Base-by-base conservation (phyloP, 2,329 filamentous ascomycete species). In the Diatrype stigma region DNA sequence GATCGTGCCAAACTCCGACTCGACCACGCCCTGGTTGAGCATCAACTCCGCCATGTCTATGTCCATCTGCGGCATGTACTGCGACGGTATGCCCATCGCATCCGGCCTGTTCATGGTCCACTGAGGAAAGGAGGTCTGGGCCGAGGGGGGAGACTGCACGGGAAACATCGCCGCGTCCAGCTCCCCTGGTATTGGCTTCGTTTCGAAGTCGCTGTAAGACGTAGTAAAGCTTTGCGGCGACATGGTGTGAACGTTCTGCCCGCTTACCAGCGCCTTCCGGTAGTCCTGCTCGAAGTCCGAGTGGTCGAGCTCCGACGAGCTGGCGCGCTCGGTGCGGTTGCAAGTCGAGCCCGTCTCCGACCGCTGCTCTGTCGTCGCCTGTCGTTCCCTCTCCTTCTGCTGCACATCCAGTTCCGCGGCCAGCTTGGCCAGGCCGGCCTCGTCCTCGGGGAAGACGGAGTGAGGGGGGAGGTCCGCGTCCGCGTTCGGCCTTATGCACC, bases 401-500 rank as follows among this genome's bases (percentile, higher is more conserved):
- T 78, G 74, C 44, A 68, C 70, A 46, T 76, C 76, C 11, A 85
- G 68, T 62, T 83, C 78, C 8, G 73, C 72, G 16, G 80, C 80
- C 45, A 85, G 67, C 59, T 81, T 79, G 14, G 72, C 70, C 61
- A 85, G 72, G 51, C 80, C 81, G 12, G 77, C 73, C 61, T 82
- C 80, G 59, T 82, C 79, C 63, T 85, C 81, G 49, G 82, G 82
- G 63, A 85, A 85, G 23, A 81, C 73, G 2, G 77, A 75, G 56
- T 81, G 77, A 21, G 78, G 74, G 19, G 80, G 80, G 46, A 82
- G 70, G 64, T 84, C 74, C 64, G 80, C 74, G 60, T 85, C 82
- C 62, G 75, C 79, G 59, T 83, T 82, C 17, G 79, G 80, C 50
- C 82, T 77, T 60, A 85, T 82, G 70, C 81, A 85, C 45, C 82